Conservation (phyloP, 148 eudicot genomes). For the Polygonum aviculare region DNA sequence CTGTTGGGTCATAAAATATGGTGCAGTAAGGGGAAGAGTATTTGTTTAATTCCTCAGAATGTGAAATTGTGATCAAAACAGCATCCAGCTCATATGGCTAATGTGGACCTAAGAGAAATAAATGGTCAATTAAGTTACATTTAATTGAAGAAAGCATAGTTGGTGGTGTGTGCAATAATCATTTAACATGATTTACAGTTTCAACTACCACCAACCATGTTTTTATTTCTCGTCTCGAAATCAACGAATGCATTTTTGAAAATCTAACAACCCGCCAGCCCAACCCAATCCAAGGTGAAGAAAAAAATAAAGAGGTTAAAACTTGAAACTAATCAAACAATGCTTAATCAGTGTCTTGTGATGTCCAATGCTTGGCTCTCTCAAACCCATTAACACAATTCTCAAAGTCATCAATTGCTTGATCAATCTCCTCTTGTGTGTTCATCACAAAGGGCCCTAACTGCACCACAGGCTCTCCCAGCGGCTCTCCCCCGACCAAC, state of each 20-base stretch:
- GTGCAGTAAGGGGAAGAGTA: too few species aligned
- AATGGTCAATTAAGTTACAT: too few species aligned
- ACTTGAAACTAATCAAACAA: background rate
- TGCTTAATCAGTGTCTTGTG: slow-evolving; percentile 19
- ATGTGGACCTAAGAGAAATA: too few species aligned
- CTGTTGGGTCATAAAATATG: too few species aligned
- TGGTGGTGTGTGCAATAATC: background rate
- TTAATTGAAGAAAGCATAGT: too few species aligned
- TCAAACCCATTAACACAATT: slow-evolving; percentile 74
- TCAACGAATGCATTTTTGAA: background rate
- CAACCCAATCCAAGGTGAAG: background rate
- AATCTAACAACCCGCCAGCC: background rate
- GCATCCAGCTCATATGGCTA: too few species aligned
- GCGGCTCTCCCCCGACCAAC: slow-evolving; percentile 76
- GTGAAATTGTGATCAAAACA: too few species aligned
- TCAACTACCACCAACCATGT: background rate
- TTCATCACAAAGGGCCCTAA: slow-evolving; percentile 91
- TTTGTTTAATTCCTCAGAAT: too few species aligned
- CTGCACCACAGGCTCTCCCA: slow-evolving; percentile 70
- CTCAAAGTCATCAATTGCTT: slow-evolving; percentile 68
- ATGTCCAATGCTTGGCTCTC: slow-evolving; percentile 70
- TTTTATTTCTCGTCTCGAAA: background rate
- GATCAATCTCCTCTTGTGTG: slow-evolving; percentile 71
- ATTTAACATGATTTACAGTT: background rate
- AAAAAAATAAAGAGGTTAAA: background rate